phyloP scores from a whole-genome alignment of 2,329 filamentous ascomycete species.

The Rachicladosporium sp. region DNA sequence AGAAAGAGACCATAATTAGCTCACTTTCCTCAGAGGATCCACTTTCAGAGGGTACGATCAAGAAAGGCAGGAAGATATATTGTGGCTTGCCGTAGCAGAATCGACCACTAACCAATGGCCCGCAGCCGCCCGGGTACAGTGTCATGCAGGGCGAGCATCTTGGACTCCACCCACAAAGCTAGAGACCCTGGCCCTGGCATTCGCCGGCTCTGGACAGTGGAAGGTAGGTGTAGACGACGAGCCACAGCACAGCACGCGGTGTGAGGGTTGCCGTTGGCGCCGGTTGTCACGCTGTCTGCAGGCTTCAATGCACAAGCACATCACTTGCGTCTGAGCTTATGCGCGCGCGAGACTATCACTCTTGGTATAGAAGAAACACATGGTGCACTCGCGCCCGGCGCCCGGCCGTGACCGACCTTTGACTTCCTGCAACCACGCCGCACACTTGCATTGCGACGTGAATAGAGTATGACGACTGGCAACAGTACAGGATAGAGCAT shows the following conservation, averaged over 20 bases:
- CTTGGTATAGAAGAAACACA: slow-evolving; percentile 31
- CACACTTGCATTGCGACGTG: slow-evolving; percentile 11
- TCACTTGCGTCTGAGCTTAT: slow-evolving; percentile 18
- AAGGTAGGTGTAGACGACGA: slow-evolving; percentile 2
- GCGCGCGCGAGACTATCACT: slow-evolving; percentile 19
- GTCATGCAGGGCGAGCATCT: no score
- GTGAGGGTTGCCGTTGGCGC: slow-evolving; percentile 13
- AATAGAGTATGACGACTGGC: slow-evolving; percentile 1
- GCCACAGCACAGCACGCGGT: slow-evolving; percentile 3
- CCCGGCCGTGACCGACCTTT: slow-evolving; percentile 22
- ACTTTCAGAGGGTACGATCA: neutral
- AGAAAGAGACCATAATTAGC: no score
- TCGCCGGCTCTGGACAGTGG: slow-evolving; percentile 8
- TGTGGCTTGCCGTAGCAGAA: slow-evolving; percentile 3
- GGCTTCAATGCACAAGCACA: slow-evolving; percentile 14
- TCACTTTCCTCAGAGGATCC: no score
- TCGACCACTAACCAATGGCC: slow-evolving; percentile 5
- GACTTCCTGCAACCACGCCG: slow-evolving; percentile 6
- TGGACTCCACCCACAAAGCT: no score
- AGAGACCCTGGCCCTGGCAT: slow-evolving; percentile 6
- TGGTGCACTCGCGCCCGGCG: slow-evolving; percentile 30
- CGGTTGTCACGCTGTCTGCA: slow-evolving; percentile 9
- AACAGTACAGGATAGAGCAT: slow-evolving; percentile 4
- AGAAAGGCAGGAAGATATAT: slow-evolving; percentile 5
- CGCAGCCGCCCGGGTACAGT: slow-evolving; percentile 9